Conservation (phyloP, 2,329 filamentous ascomycete species). For the Colletotrichum acutatum region DNA sequence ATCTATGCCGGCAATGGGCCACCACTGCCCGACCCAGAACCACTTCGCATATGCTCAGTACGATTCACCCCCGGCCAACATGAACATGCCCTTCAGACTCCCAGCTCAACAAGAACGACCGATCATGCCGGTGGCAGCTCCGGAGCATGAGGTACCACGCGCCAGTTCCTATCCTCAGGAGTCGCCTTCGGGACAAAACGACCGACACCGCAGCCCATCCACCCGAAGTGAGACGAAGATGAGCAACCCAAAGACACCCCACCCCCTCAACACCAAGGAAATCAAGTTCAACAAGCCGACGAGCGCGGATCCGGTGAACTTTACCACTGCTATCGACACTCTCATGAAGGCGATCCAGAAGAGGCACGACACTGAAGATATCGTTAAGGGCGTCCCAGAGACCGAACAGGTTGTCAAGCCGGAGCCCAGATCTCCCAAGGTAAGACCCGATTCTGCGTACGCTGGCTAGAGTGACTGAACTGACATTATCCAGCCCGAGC, state of each 20-base stretch:
- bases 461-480: not conserved
- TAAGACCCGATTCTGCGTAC: not conserved
- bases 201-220: slow-evolving; percentile 31
- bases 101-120: slow-evolving; percentile 43
- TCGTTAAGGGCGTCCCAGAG: slow-evolving; percentile 38
- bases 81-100: slow-evolving; percentile 47
- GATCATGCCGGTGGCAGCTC: slow-evolving; percentile 16
- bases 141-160: slow-evolving; percentile 24
- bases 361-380: slow-evolving; percentile 59
- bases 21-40: slow-evolving; percentile 53
- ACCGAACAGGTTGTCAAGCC: slow-evolving; percentile 27
- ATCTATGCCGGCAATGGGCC: slow-evolving; percentile 54
- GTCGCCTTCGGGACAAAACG: slow-evolving; percentile 13
- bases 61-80: slow-evolving; percentile 47
- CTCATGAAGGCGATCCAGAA: slow-evolving; percentile 90
- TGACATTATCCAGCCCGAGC: not conserved
- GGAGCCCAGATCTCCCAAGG: slow-evolving; percentile 23
- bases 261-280: slow-evolving; percentile 48
- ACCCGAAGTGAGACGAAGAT: slow-evolving; percentile 27
- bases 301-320: slow-evolving; percentile 65
- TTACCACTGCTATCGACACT: slow-evolving; percentile 85
- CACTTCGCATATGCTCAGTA: slow-evolving; percentile 58
- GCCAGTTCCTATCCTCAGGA: slow-evolving; percentile 33
- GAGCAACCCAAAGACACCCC: slow-evolving; percentile 29
- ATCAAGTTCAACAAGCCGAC: slow-evolving; percentile 59